These are phyloP conservation scores for Kitagawia praeruptora DNA, from an alignment of 129 eudicot genomes.

Conservation along the genomic window DNA sequence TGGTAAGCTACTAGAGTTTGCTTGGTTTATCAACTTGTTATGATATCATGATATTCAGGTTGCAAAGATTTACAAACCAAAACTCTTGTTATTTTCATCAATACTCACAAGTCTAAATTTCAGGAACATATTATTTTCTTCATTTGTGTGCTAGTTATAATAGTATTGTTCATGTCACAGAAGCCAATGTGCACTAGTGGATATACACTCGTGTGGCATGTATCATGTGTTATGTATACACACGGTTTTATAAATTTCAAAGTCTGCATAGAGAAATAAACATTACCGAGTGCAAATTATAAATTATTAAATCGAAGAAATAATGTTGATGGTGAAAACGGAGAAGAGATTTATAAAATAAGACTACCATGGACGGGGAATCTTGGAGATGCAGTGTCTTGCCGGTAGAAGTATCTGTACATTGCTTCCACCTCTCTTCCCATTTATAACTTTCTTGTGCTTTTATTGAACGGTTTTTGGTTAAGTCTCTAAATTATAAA, in stretches of 20 bases:
- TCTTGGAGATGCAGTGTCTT: neutral
- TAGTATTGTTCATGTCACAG: too few relatives aligned
- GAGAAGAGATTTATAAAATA: neutral
- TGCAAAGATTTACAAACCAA: neutral
- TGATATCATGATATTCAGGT: neutral
- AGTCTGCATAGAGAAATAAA: neutral
- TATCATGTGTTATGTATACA: neutral
- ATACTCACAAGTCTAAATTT: neutral
- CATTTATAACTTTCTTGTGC: neutral
- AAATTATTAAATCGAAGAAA: neutral
- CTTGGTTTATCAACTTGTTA: too few relatives aligned
- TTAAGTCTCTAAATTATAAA: neutral
- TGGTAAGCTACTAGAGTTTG: constrained; percentile 28
- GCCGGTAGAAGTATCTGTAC: too few relatives aligned
- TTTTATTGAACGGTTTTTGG: neutral
- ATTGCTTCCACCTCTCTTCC: neutral
- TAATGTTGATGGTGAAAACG: neutral
- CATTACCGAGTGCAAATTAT: neutral
- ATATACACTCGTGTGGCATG: neutral
- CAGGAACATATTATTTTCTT: neutral
- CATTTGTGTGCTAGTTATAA: too few relatives aligned
- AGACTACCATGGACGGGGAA: neutral
- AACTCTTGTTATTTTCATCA: neutral
- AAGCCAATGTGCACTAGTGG: neutral
- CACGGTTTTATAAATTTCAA: too few relatives aligned